Evolutionary conservation across 2,329 filamentous ascomycete genomes (phyloP), one percentile per base, ranked within the genome.

Genomic region (Chaetothyriales sp.): DNA sequence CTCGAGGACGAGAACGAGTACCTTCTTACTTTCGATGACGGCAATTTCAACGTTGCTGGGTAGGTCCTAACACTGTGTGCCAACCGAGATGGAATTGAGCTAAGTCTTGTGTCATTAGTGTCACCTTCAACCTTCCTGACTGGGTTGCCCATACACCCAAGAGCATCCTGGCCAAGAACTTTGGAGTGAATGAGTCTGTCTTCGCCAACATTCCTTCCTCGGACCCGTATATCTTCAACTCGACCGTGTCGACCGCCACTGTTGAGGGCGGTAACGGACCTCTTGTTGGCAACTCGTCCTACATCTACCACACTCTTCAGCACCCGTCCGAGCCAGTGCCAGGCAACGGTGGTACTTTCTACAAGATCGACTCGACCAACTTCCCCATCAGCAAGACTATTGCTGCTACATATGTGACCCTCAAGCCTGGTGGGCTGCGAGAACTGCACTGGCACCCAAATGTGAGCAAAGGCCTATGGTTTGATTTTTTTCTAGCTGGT

Each of bases 361-460:
- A 73, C 52, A 80, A 81, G 62, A 77, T 83, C 43, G 80, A 85
- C 60, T 79, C 77, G 1, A 77, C 73, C 36, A 84, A 81, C 52
- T 85, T 84, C 59, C 81, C 81, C 0, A 73, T 79, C 20, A 72
- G 76, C 28, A 81, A 75, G 57, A 84, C 80, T 0, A 76, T 85
- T 48, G 80, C 81, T 1, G 77, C 80, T 0, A 77, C 79, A 0
- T 73, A 81, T 53, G 78, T 85, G 1, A 76, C 74, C 0, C 69
- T 85, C 8, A 73, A 82, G 65, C 81, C 81, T 0, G 73, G 73
- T 42, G 80, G 73, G 1, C 64, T 85, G 43, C 68, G 81, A 25
- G 81, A 84, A 65, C 66, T 84, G 26, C 80, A 84, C 60, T 84
- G 81, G 81, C 80, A 83, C 62, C 80, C 80, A 1, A 83, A 80